These are phyloP conservation scores for Linum tenue DNA, from an alignment of 345 rosid species.

Conservation along the genomic window DNA sequence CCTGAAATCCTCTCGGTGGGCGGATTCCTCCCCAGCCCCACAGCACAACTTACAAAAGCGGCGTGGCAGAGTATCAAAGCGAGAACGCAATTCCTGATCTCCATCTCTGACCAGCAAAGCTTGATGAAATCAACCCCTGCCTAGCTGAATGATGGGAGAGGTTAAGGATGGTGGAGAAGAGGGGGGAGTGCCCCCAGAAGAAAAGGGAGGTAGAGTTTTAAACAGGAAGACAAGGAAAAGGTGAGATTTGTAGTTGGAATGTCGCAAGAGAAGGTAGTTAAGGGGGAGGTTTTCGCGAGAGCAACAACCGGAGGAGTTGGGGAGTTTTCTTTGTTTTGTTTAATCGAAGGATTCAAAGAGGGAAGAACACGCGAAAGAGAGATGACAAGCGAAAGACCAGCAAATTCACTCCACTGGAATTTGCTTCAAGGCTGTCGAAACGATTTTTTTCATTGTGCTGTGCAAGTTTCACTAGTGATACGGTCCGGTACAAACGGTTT, in stretches of 20 bases:
- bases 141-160: too few species aligned
- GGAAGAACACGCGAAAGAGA: neutral
- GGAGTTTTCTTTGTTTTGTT: neutral
- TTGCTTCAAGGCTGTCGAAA: too few species aligned
- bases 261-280: neutral
- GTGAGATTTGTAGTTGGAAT: neutral
- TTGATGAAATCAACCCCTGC: too few species aligned
- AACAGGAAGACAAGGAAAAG: neutral
- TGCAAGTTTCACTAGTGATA: too few species aligned
- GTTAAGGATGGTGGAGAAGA: too few species aligned
- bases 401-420: neutral
- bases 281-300: neutral
- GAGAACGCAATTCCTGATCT: neutral
- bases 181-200: neutral
- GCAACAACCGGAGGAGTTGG: neutral
- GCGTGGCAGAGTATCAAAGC: neutral
- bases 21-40: neutral
- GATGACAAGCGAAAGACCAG: neutral
- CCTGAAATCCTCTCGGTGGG: conserved; percentile 1
- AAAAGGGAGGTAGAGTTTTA: too few species aligned
- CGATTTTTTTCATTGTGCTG: too few species aligned
- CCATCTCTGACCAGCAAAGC: neutral
- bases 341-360: neutral
- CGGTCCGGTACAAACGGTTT: too few species aligned
- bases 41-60: neutral